A percentile compares a stretch with the other conserved stretches of the same genome.
Evolutionary conservation across 2,329 filamentous ascomycete genomes (phyloP).

Genomic region (Bipolaris sorokiniana): DNA sequence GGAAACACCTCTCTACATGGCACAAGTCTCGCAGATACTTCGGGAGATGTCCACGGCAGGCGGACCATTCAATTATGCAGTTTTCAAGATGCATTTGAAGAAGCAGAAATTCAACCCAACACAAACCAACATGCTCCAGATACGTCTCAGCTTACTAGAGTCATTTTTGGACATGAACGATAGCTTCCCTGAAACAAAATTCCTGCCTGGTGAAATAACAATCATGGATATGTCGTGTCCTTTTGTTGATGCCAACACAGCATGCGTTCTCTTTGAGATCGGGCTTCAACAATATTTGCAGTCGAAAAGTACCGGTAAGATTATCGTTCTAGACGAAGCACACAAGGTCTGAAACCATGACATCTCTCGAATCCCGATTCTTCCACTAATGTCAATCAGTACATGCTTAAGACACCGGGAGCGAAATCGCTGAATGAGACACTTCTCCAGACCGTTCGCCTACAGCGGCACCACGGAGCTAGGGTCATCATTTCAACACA

Average conservation of each 20-base stretch:
- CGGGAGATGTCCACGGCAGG: not conserved
- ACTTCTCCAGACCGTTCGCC: conserved; percentile 67
- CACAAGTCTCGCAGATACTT: conserved; percentile 23
- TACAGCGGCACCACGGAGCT: conserved; percentile 72
- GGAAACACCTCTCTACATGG: conserved; percentile 59
- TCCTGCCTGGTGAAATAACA: conserved; percentile 60
- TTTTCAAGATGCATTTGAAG: not conserved
- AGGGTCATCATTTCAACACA: conserved; percentile 77
- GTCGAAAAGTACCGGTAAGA: conserved; percentile 52
- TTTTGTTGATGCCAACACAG: conserved; percentile 69
- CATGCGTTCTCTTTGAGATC: conserved; percentile 75
- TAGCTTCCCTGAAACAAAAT: conserved; percentile 15
- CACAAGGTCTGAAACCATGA: conserved; percentile 61
- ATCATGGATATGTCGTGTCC: conserved; percentile 77
- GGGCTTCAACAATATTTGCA: conserved; percentile 71
- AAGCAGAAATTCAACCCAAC: not conserved
- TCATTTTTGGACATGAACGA: conserved; percentile 61
- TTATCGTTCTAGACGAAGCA: conserved; percentile 77
- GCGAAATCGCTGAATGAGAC: conserved; percentile 67
- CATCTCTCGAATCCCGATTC: not conserved
- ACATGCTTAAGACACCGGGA: conserved; percentile 62
- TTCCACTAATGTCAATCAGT: conserved; percentile 43
- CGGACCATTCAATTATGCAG: not conserved
- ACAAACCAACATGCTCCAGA: conserved; percentile 1
- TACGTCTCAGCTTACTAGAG: conserved; percentile 67